Percentiles rank a stretch among this genome's conserved stretches.
Conservation (phyloP, 2,329 filamentous ascomycete species). For the Cladophialophora psammophila region DNA sequence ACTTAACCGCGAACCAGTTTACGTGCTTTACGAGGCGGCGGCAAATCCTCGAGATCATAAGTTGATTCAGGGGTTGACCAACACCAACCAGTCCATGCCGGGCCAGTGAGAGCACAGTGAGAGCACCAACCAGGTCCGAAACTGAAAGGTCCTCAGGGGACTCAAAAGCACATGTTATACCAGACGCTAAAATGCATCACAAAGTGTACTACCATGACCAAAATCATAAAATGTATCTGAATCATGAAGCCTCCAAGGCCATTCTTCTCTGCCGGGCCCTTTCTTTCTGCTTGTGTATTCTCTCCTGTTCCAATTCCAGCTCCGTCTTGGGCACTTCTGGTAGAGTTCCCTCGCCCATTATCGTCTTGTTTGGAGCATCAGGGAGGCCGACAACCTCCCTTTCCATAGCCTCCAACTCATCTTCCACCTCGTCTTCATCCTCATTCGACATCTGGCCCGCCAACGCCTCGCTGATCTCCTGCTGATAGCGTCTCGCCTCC, state of each 20-base stretch:
- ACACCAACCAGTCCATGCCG: constrained; percentile 50
- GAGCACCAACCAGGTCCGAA: background rate
- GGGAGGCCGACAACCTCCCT: constrained; percentile 61
- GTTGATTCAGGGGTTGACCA: constrained; percentile 53
- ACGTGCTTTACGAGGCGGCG: constrained; percentile 91
- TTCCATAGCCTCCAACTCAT: constrained; percentile 86
- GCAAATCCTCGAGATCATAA: constrained; percentile 88
- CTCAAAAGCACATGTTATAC: background rate
- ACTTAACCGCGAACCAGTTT: constrained; percentile 79
- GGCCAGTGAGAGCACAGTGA: constrained; percentile 52
- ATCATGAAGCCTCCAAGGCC: constrained; percentile 39
- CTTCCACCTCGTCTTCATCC: constrained; percentile 97
- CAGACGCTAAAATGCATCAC: constrained; percentile 16
- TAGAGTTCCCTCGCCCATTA: constrained; percentile 42
- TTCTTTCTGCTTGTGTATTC: constrained; percentile 44
- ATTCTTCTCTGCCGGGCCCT: constrained; percentile 45
- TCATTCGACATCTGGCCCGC: constrained; percentile 87
- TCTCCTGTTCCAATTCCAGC: constrained; percentile 43
- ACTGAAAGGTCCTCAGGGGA: background rate
- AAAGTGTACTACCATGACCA: constrained; percentile 27
- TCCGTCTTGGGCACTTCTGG: constrained; percentile 50
- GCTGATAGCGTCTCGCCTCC: constrained; percentile 89
- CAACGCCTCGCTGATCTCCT: constrained; percentile 94
- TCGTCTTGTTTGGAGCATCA: constrained; percentile 38
- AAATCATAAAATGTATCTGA: constrained; percentile 23